Conservation (phyloP, 805 yeast species). For the Candida ovalis region DNA sequence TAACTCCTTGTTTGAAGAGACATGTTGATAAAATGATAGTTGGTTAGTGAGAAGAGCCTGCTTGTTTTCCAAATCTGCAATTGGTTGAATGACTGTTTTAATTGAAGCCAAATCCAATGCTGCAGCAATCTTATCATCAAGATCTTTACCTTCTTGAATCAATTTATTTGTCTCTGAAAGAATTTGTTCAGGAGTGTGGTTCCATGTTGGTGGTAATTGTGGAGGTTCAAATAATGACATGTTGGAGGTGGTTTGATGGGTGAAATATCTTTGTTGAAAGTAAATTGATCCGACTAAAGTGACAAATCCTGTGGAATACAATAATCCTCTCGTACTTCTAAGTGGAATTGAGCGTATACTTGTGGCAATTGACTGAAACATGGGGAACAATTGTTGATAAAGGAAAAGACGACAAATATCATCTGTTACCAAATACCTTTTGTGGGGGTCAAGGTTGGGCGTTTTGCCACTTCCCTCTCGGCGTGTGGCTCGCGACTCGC, state of each 20-base stretch:
- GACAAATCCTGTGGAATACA: background rate
- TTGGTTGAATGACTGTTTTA: conserved; percentile 52
- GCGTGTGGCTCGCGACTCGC: too few relatives aligned
- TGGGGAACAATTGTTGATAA: too few relatives aligned
- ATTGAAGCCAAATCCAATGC: conserved; percentile 45
- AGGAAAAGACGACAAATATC: too few relatives aligned
- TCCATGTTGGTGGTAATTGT: conserved; percentile 53
- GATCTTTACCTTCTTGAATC: conserved; percentile 38
- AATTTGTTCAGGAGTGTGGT: conserved; percentile 50
- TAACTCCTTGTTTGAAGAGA: conserved; percentile 57
- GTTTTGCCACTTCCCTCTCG: background rate
- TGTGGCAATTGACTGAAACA: background rate
- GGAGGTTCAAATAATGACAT: conserved; percentile 21
- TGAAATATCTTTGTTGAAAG: conserved; percentile 1
- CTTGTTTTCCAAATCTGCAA: conserved; percentile 48
- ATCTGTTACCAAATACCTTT: background rate
- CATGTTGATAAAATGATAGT: conserved; percentile 68
- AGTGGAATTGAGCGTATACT: background rate
- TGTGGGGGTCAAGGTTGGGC: background rate
- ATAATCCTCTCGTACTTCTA: background rate
- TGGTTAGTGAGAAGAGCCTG: conserved; percentile 43
- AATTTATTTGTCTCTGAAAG: conserved; percentile 38
- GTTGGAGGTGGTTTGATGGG: background rate
- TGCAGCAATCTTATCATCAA: conserved; percentile 54
- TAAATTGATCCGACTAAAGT: conserved; percentile 1